These are phyloP conservation scores for Aspergillus sp. DNA, from an alignment of 2,329 filamentous ascomycete species.

Conservation along the genomic window DNA sequence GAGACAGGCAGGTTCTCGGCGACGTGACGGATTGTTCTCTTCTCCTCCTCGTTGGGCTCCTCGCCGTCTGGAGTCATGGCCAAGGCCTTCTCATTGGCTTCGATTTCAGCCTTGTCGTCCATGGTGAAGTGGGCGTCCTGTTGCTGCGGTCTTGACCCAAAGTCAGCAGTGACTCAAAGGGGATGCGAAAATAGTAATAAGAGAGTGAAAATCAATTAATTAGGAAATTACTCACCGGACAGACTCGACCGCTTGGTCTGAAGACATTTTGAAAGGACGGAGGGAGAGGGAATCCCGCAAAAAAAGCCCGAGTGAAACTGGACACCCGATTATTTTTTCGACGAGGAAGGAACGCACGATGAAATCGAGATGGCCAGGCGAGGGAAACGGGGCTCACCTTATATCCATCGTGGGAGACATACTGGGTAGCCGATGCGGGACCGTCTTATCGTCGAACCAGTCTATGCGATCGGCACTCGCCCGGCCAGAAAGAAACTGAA, in stretches of 20 bases:
- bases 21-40: constrained; percentile 46
- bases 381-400: too few relatives aligned
- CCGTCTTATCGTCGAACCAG: too few relatives aligned
- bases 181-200: neutral
- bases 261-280: constrained; percentile 17
- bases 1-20: constrained; percentile 53
- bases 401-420: too few relatives aligned
- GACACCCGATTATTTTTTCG: too few relatives aligned
- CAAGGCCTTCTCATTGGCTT: constrained; percentile 26
- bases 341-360: too few relatives aligned
- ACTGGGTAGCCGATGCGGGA: too few relatives aligned
- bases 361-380: too few relatives aligned
- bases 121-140: constrained; percentile 13
- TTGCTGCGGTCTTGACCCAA: constrained; percentile 3
- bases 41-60: constrained; percentile 52
- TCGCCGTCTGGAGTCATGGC: constrained; percentile 41
- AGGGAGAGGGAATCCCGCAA: too few relatives aligned
- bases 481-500: too few relatives aligned
- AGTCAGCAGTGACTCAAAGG: constrained; percentile 2
- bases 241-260: constrained; percentile 22
- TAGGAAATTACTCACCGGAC: constrained; percentile 3
- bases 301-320: too few relatives aligned
- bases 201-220: neutral
- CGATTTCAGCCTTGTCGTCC: constrained; percentile 19
- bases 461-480: too few relatives aligned